Base-by-base conservation (phyloP, 2,329 filamentous ascomycete genomes). In the Gnomoniopsis sp. region DNA sequence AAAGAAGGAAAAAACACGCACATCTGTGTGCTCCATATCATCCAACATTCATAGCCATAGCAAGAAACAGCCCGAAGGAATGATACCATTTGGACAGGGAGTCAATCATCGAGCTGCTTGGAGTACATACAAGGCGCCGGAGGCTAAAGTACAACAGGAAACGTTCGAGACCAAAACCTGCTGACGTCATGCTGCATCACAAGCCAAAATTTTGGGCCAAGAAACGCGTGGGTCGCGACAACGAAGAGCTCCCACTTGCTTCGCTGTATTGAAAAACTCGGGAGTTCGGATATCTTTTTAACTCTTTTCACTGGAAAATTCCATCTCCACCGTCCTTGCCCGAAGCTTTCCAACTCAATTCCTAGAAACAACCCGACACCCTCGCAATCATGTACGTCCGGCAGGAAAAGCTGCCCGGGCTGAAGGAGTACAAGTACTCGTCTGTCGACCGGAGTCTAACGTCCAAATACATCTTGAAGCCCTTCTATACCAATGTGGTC, bases 341-440 rank as follows among this genome's bases (percentile, higher is more conserved):
- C 15, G 15, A n/a, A 6, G 17, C 34, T 34, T 26, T 33, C 41
- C 14, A 26, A 44, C 21, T 21, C 26, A 36, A 51, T 33, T 21
- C 21, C 43, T 30, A 21, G 23, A 26, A 49, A 54, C 21, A 51
- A 51, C 26, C 48, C 52, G 46, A 58, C 65, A 80, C 68, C 57
- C 17, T n/a, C 17, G 34, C 46, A 43, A 17, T 22, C 53, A 97
- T 97, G 92, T 98, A 98, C 81, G 92, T 99, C 62, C 91, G 95
- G 65, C 90, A 96, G 76, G 87, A 93, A 70, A 88, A 91, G 77
- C 88, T 99, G 63, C 87, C 89, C 43, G 91, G 90, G 72, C 86
- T 99, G 68, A 90, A 90, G 75, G 84, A 93, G 75, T 99, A 99
- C 86, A 95, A 96, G 77, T 99, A 99, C 82, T 91, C 89, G 44